These are phyloP conservation scores for Physaria fendleri DNA, from an alignment of 345 rosid genomes.

Conservation along the genomic window DNA sequence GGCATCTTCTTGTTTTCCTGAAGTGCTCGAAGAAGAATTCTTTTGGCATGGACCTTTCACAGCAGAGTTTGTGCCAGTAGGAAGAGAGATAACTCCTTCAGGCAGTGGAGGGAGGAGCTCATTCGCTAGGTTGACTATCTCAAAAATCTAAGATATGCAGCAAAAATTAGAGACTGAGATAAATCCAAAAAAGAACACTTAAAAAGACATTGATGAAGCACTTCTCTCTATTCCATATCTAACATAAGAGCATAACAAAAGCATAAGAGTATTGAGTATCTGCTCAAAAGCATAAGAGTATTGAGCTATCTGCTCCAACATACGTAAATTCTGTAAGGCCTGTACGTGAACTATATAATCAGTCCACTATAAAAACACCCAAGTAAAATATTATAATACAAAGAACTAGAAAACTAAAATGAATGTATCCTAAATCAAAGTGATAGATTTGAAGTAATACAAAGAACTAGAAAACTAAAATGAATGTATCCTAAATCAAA, in stretches of 20 bases:
- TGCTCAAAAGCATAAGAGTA: not conserved
- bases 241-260: not conserved
- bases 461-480: not conserved
- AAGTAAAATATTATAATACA: not conserved
- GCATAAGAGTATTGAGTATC: not conserved
- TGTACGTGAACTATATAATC: not conserved
- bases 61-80: slow-evolving; percentile 58
- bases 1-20: slow-evolving; percentile 62
- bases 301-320: not conserved
- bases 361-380: slow-evolving; percentile 2
- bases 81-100: slow-evolving; percentile 85
- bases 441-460: not conserved
- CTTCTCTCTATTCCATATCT: slow-evolving; percentile 3
- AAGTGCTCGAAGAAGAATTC: slow-evolving; percentile 59
- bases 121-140: slow-evolving; percentile 96
- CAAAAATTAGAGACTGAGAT: slow-evolving; percentile 3
- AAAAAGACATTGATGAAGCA: not conserved
- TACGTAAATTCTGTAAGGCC: not conserved
- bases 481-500: not conserved
- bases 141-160: slow-evolving; percentile 60
- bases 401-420: not conserved
- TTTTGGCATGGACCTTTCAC: slow-evolving; percentile 65
- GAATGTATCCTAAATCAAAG: not conserved
- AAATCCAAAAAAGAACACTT: not conserved
- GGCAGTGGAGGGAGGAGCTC: slow-evolving; percentile 99